Conservation (phyloP, 192 early-diverging fungal genomes). For the Gonapodya prolifera region DNA sequence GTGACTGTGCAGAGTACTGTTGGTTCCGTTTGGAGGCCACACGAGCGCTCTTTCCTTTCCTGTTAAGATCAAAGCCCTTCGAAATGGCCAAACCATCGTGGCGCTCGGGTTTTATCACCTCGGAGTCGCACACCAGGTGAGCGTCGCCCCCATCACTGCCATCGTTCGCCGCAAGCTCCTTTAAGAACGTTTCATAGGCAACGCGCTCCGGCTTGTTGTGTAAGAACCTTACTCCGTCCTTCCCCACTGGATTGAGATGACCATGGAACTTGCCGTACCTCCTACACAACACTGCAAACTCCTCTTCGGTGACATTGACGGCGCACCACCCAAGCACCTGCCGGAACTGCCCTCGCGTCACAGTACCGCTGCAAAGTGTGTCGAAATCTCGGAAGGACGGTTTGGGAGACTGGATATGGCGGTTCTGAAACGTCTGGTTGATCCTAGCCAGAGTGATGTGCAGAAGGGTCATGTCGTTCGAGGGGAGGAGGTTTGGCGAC, state of each 20-base stretch:
- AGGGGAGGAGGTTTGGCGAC: constrained; percentile 11
- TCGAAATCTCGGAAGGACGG: constrained; percentile 46
- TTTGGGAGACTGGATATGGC: constrained; percentile 28
- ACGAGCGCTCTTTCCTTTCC: not conserved
- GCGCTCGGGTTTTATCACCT: not conserved
- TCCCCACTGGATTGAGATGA: not conserved
- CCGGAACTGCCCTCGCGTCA: constrained; percentile 36
- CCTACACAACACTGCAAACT: constrained; percentile 35
- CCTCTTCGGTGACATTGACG: constrained; percentile 25
- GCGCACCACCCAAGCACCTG: constrained; percentile 23
- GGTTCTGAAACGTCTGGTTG: constrained; percentile 21
- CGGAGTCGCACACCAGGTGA: no score
- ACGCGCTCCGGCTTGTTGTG: constrained; percentile 19
- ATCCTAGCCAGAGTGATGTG: constrained; percentile 20
- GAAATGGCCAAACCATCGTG: constrained; percentile 3
- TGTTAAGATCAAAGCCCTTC: not conserved
- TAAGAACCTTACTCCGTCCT: constrained; percentile 5
- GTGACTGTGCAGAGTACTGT: constrained; percentile 1
- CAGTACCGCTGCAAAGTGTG: constrained; percentile 35
- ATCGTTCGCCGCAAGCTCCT: constrained; percentile 17
- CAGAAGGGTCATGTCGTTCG: constrained; percentile 18
- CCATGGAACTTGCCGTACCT: constrained; percentile 17
- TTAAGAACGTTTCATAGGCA: constrained; percentile 33
- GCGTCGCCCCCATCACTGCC: constrained; percentile 6
- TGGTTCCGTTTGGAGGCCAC: not conserved